Evolutionary conservation across 345 rosid genomes (phyloP).

Genomic region (Eucalyptus cladocalyx): DNA sequence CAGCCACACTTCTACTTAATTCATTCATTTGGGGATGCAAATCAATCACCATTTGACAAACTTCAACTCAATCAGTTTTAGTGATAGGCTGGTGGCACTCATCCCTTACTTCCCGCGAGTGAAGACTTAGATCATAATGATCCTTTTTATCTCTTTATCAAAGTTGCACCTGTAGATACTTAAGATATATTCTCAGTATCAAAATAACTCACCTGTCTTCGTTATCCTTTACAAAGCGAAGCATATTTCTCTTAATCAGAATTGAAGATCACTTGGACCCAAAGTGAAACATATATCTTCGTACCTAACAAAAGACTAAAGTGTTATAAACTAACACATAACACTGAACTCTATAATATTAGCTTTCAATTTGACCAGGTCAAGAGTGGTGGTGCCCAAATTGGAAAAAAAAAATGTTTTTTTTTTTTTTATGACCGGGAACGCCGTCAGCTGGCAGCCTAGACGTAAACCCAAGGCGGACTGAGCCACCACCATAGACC

Average conservation of each 20-base stretch:
- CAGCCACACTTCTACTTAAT: background rate
- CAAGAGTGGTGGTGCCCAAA: background rate
- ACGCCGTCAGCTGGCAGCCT: no score
- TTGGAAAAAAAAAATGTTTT: background rate
- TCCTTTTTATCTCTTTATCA: background rate
- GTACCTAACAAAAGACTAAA: background rate
- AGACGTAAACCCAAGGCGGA: no score
- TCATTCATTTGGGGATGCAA: background rate
- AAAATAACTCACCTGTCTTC: background rate
- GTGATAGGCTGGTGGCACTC: background rate
- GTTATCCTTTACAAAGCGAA: background rate
- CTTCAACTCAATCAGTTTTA: background rate
- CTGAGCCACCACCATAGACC: no score
- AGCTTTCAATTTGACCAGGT: background rate
- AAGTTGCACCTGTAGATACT: background rate
- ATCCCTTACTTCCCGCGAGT: background rate
- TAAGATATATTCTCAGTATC: background rate
- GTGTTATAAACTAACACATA: no score
- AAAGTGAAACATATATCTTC: background rate
- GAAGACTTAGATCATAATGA: background rate
- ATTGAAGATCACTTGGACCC: background rate
- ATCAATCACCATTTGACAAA: background rate
- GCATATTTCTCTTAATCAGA: background rate
- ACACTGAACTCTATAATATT: no score
- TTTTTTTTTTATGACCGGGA: no score